Percentiles rank a stretch among this genome's conserved stretches.
These are phyloP conservation scores for Aspergillus alliaceus DNA, from an alignment of 2,329 filamentous ascomycete species.

Conservation along the genomic window DNA sequence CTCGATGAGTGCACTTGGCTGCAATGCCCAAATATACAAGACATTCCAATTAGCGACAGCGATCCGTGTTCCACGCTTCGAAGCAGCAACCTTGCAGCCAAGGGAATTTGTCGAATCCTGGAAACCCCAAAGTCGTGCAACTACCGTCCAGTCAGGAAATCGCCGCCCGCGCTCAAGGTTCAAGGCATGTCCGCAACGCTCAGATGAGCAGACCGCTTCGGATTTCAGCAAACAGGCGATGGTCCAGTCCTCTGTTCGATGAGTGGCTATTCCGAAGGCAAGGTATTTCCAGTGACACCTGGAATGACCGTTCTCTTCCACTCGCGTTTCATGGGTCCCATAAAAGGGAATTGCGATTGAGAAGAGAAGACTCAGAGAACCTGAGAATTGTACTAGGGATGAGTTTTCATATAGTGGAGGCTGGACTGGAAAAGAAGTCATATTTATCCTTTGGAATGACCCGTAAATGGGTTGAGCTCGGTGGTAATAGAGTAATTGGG, in stretches of 20 bases:
- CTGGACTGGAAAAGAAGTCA: constrained; percentile 4
- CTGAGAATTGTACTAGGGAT: constrained; percentile 25
- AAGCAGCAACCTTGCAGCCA: constrained; percentile 39
- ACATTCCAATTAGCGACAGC: constrained; percentile 45
- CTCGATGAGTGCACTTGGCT: constrained; percentile 38
- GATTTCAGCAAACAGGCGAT: constrained; percentile 41
- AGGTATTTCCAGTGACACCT: constrained; percentile 42
- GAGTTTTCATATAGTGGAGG: constrained; percentile 23
- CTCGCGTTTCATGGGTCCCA: constrained; percentile 31
- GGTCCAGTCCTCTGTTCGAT: constrained; percentile 34
- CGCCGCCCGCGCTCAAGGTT: constrained; percentile 43
- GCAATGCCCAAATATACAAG: constrained; percentile 42
- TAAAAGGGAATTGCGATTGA: constrained; percentile 43
- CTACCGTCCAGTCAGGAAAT: constrained; percentile 35
- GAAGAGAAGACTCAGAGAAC: constrained; percentile 30
- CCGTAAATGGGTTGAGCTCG: constrained; percentile 34
- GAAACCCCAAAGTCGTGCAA: constrained; percentile 39
- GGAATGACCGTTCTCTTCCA: constrained; percentile 5
- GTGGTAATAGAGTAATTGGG: constrained; percentile 38
- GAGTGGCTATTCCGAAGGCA: constrained; percentile 38
- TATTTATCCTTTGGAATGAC: constrained; percentile 32
- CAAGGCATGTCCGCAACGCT: constrained; percentile 32
- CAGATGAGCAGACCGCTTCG: constrained; percentile 26
- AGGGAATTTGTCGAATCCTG: constrained; percentile 34
- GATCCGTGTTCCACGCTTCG: constrained; percentile 36